Percentiles rank a stretch among this genome's conserved stretches.
Conservation (phyloP, 1,284 basidiomycete genomes). For the Fistulinella cinereoalba region DNA sequence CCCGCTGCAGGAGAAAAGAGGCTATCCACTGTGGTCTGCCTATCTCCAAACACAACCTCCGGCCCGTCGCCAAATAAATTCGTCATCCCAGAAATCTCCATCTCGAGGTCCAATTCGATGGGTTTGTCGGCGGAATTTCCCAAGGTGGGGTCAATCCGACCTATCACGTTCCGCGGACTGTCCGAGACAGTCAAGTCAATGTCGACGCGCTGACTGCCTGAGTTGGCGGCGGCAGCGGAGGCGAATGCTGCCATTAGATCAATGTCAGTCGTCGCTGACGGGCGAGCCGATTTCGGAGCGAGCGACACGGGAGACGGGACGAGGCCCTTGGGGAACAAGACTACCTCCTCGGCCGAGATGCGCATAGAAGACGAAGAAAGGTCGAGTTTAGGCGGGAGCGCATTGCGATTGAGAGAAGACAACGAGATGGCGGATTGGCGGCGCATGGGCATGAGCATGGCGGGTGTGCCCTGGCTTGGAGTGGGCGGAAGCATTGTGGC, state of each 20-base stretch:
- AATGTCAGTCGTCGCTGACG: conserved; percentile 50
- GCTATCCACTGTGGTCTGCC: conserved; percentile 35
- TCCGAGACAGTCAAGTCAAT: conserved; percentile 41
- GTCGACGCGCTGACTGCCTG: conserved; percentile 34
- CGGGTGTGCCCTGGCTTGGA: conserved; percentile 28
- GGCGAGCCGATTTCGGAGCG: conserved; percentile 70
- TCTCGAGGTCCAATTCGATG: conserved; percentile 74
- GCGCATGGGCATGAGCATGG: conserved; percentile 36
- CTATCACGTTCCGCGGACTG: conserved; percentile 33
- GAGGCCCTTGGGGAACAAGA: conserved; percentile 51
- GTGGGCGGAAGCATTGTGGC: conserved; percentile 11
- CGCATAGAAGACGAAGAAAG: conserved; percentile 63
- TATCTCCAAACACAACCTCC: conserved; percentile 34
- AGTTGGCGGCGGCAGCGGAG: conserved; percentile 34
- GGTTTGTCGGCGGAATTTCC: conserved; percentile 74
- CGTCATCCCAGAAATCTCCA: conserved; percentile 53
- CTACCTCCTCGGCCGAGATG: conserved; percentile 56
- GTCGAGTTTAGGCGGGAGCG: conserved; percentile 69
- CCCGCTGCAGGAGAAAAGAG: conserved; percentile 45
- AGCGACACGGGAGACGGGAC: conserved; percentile 73
- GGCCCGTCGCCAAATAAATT: conserved; percentile 50
- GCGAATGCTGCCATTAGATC: conserved; percentile 64
- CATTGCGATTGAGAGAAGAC: conserved; percentile 68
- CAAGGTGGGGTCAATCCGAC: conserved; percentile 34
- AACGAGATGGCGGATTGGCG: conserved; percentile 73